Evolutionary conservation across 1,284 basidiomycete species (phyloP).

Genomic region (Erythrobasidium hasegawianum): DNA sequence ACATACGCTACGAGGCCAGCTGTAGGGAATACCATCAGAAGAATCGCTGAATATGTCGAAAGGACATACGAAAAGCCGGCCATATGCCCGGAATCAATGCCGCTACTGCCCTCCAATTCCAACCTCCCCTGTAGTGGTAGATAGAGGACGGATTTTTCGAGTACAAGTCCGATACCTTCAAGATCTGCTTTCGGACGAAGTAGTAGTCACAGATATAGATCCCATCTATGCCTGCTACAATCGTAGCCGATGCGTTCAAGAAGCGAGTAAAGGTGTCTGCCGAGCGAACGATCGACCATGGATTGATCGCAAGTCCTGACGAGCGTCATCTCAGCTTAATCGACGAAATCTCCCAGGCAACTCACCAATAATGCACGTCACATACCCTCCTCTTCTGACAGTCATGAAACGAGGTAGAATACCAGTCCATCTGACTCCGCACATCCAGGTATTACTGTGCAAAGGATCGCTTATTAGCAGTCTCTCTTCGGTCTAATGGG

Average conservation of each 20-base stretch:
- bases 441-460: constrained; percentile 14
- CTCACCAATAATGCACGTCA: constrained; percentile 6
- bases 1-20: constrained; percentile 13
- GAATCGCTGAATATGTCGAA: background rate
- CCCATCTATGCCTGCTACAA: constrained; percentile 20
- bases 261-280: constrained; percentile 13
- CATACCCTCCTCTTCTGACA: constrained; percentile 31
- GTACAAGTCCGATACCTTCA: constrained; percentile 49
- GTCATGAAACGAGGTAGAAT: constrained; percentile 22
- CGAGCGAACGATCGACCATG: constrained; percentile 21
- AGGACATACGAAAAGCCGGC: constrained; percentile 6
- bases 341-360: background rate
- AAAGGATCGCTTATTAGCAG: background rate
- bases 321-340: background rate
- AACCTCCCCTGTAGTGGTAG: constrained; percentile 13
- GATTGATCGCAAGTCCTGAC: constrained; percentile 25
- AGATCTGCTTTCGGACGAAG: constrained; percentile 47
- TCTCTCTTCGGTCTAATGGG: too few relatives aligned
- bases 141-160: constrained; percentile 24
- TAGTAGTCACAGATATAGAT: constrained; percentile 50
- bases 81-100: background rate
- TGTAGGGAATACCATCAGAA: constrained; percentile 1
- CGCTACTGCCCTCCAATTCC: constrained; percentile 8
- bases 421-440: constrained; percentile 44
- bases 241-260: constrained; percentile 14